These are phyloP conservation scores for Ganoderma sinense DNA, from an alignment of 1,284 basidiomycete species.

Conservation along the genomic window DNA sequence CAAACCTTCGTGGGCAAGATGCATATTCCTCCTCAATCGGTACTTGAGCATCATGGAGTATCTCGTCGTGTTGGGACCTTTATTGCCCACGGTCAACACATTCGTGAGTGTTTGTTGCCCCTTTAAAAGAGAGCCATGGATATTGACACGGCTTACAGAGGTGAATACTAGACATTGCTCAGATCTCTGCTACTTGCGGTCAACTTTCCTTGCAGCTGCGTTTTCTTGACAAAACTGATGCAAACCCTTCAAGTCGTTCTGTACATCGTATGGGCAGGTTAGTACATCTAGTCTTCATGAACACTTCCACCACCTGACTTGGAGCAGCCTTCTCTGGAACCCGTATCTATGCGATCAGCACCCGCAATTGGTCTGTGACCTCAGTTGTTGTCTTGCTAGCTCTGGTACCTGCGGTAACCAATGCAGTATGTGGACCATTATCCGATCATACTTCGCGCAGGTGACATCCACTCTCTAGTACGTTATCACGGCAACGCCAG, in stretches of 20 bases:
- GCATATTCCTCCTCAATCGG: conserved; percentile 25
- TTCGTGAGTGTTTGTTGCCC: conserved; percentile 9
- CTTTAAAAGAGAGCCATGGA: not conserved
- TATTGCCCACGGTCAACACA: conserved; percentile 15
- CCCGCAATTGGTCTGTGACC: conserved; percentile 13
- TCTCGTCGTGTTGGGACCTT: conserved; percentile 20
- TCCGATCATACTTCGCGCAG: too few species aligned
- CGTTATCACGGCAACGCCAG: not conserved
- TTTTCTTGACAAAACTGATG: conserved; percentile 9
- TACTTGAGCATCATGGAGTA: conserved; percentile 22
- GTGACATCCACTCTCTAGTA: not conserved
- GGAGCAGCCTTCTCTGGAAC: conserved; percentile 22
- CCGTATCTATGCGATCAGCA: conserved; percentile 28
- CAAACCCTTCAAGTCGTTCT: conserved; percentile 13
- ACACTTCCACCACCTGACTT: not conserved
- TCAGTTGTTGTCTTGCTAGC: conserved; percentile 19
- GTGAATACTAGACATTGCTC: conserved; percentile 5
- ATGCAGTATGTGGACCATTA: conserved; percentile 12
- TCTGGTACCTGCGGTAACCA: conserved; percentile 23
- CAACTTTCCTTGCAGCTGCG: conserved; percentile 5
- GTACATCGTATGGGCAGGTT: conserved; percentile 27
- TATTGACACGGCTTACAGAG: conserved; percentile 12
- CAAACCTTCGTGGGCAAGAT: conserved; percentile 18
- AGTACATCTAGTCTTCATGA: not conserved
- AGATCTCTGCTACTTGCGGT: not conserved